phyloP scores from a whole-genome alignment of 345 rosid species.

The Gossypium mustelinum region DNA sequence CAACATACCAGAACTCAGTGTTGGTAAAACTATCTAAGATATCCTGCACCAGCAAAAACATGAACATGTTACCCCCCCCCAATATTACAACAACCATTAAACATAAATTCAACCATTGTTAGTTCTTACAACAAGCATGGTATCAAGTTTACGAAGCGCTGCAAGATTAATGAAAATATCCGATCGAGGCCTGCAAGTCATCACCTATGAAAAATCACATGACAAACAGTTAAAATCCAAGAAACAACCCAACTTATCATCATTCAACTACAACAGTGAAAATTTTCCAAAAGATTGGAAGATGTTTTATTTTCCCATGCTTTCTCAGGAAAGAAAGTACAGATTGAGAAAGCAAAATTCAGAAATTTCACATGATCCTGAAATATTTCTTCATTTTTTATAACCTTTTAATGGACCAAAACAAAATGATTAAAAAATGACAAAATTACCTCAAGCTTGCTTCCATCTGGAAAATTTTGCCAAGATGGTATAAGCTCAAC shows the following conservation, averaged over 20 bases:
- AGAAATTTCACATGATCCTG: too few relatives aligned
- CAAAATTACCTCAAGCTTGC: constrained; percentile 78
- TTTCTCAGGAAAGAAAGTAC: constrained; percentile 3
- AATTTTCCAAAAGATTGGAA: background rate
- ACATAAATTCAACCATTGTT: background rate
- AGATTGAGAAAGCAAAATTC: background rate
- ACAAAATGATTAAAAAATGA: constrained; percentile 5
- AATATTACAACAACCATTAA: background rate
- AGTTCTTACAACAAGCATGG: constrained; percentile 83
- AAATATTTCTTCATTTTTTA: background rate
- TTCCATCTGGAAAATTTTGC: constrained; percentile 89
- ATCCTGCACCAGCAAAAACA: constrained; percentile 46
- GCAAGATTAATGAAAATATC: constrained; percentile 88
- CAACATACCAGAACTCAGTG: constrained; percentile 93
- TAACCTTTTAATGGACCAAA: background rate
- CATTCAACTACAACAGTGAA: background rate
- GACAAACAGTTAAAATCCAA: background rate
- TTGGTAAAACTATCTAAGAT: constrained; percentile 62
- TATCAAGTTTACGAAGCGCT: constrained; percentile 81
- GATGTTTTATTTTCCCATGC: background rate
- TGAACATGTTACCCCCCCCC: background rate
- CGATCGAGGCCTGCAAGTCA: constrained; percentile 88
- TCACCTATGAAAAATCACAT: constrained; percentile 47
- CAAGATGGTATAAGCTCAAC: constrained; percentile 89
- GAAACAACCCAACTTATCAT: background rate